Base-by-base conservation (phyloP, 495 filamentous ascomycete species). In the Letharia columbiana region DNA sequence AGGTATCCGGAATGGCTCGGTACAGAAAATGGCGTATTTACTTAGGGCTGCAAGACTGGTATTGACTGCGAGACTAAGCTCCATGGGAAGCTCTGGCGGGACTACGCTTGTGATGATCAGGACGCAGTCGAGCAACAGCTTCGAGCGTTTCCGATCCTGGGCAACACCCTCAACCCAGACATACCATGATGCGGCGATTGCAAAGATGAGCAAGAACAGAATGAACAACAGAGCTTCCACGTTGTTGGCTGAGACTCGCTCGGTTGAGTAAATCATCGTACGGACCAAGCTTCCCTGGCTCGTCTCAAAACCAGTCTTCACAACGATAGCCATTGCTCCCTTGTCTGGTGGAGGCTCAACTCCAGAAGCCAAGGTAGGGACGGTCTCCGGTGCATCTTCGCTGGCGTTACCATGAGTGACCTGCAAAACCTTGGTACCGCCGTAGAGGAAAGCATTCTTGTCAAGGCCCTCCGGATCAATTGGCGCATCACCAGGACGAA, bases 221-320 rank as follows among this genome's bases (percentile, higher is more conserved):
- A 99, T 99, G 79, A 99, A 99, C 44, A 96, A 77, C 18, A 99
- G 77, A 5, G 94, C 94, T 75, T 99, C 94, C 60, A 83, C 87
- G 72, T 99, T 98, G 78, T 96, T 96, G 66, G 94, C 94, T 50
- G 93, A 98, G 42, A 99, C 94, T 72, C 93, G 91, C 75, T 99
- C 94, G 9, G 94, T 99, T 5, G 95, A 97, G 78, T 96, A 99
- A 69, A 99, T 98, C 94, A 99, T 99, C 59, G 94, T 99, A 42
- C 94, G 91, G 54, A 99, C 94, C 65, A 99, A 82, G 74, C 90
- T 96, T 68, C 94, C 94, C 76, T 99, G 94, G 66, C 92, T 97
- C 11, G 94, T 99, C 78, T 99, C 94, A 69, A 99, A 99, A 7
- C 94, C 94, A 56, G 95, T 99, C 83, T 96, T 97, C 67, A 92